Percentiles rank a stretch among this genome's conserved stretches.
Evolutionary conservation across 2,329 filamentous ascomycete genomes (phyloP).

Genomic region (Fusarium neocosmosporiellum): DNA sequence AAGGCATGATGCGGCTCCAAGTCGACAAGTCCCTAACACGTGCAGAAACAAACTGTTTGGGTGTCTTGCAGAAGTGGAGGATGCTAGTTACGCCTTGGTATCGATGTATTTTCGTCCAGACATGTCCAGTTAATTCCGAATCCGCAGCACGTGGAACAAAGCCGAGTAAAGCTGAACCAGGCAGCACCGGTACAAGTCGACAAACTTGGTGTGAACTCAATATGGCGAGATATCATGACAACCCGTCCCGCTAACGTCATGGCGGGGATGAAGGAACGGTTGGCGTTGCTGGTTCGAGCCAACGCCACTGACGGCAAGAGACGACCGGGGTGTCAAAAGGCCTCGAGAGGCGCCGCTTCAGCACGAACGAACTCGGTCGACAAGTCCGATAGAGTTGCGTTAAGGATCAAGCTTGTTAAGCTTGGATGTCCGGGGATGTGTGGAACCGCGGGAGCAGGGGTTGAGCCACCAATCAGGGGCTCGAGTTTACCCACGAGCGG

Average conservation of each 20-base stretch:
- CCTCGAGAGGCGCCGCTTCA: constrained; percentile 13
- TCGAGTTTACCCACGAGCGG: constrained; percentile 36
- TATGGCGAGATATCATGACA: background rate
- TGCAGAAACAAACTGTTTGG: background rate
- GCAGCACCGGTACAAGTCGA: background rate
- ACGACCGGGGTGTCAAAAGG: background rate
- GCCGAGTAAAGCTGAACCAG: background rate
- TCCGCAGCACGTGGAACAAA: background rate
- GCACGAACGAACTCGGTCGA: constrained; percentile 26
- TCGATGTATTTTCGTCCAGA: background rate
- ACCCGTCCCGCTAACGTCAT: background rate
- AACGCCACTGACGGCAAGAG: constrained; percentile 14
- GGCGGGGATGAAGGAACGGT: background rate
- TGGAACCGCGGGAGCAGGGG: constrained; percentile 32
- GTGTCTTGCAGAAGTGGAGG: background rate
- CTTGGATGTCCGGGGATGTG: constrained; percentile 24
- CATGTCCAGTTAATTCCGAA: background rate
- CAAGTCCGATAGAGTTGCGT: constrained; percentile 30
- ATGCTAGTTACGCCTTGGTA: background rate
- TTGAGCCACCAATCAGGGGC: constrained; percentile 27
- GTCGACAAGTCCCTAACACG: constrained; percentile 1
- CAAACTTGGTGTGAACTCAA: background rate
- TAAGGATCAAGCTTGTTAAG: constrained; percentile 40
- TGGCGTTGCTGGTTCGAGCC: background rate
- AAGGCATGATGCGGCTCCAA: background rate